Base-by-base conservation (phyloP, 331 rosid species). In the Malus hybrid region DNA sequence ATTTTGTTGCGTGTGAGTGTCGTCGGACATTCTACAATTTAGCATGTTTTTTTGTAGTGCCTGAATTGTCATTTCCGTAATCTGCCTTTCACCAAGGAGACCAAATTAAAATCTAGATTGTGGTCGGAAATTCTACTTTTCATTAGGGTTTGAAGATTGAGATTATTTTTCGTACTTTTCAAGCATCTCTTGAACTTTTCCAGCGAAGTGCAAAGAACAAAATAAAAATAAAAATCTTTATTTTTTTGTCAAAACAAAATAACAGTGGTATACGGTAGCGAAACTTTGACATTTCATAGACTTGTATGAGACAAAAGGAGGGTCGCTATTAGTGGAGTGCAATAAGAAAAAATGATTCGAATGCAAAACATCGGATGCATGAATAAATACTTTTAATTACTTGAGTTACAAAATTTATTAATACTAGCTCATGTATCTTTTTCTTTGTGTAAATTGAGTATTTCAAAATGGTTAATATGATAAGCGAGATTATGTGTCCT, bases 61-160 rank as follows among this genome's bases (percentile, higher is more conserved):
- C 31, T 31, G 29, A 6, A 28, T 24, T 44, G 60, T 34, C 65
- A 29, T 64, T 52, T n/a, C 66, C 64, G 2, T 20, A 34, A 42
- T 59, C 76, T 72, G 76, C 76, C 66, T 33, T 24, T 57, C 18
- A 27, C 29, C 19, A 19, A 73, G 76, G 76, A 60, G 67, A 73
- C 67, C 68, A 73, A 65, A 73, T 20, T 39, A 24, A 28, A 57
- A 73, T 73, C 39, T 15, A 61, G 36, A 72, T 6, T 5, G 8
- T 20, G 11, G 11, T 16, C 29, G 27, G 20, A 15, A 33, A 9
- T 16, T 8, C 68, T 22, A 10, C 69, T 10, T 60, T 60, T 24
- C 8, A 5, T 14, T 22, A 24, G 34, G 46, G 44, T 32, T 24
- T 28, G 36, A 11, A 50, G 61, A 73, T 57, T 42, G 24, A 4